Evolutionary conservation across 257 asterid genomes (phyloP).

Genomic region (Plantago ovata): DNA sequence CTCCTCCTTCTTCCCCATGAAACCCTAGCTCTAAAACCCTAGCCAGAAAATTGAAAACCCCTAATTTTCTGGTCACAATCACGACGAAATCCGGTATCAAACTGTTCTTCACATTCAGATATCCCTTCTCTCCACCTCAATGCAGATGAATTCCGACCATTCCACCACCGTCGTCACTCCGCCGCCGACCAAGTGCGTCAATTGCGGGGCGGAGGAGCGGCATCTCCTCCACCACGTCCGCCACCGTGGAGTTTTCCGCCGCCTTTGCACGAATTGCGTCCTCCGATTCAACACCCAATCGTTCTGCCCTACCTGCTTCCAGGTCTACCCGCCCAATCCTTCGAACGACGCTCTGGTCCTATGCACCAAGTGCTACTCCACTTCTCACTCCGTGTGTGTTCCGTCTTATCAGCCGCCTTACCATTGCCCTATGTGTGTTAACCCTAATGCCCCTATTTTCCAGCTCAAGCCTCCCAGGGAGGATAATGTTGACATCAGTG

Average conservation of each 20-base stretch:
- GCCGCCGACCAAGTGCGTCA: constrained; percentile 38
- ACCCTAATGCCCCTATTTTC: constrained; percentile 45
- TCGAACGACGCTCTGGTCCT: constrained; percentile 40
- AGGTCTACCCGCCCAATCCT: constrained; percentile 54
- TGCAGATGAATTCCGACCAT: constrained; percentile 39
- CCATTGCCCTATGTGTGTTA: constrained; percentile 67
- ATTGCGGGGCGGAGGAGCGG: constrained; percentile 63
- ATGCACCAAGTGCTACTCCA: constrained; percentile 69
- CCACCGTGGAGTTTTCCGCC: constrained; percentile 61
- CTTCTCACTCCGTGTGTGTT: constrained; percentile 61
- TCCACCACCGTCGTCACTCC: constrained; percentile 21
- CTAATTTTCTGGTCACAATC: no score
- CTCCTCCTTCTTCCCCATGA: background rate
- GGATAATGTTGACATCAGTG: constrained; percentile 14
- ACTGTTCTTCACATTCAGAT: no score
- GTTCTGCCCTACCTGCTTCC: constrained; percentile 84
- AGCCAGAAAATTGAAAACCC: background rate
- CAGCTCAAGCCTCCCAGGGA: constrained; percentile 32
- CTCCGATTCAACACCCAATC: constrained; percentile 74
- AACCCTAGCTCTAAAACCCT: background rate
- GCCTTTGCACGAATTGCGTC: constrained; percentile 86
- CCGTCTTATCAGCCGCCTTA: constrained; percentile 41
- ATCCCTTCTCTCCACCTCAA: background rate
- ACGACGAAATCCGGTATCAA: background rate
- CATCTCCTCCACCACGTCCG: constrained; percentile 70